Conservation (phyloP, 2,329 filamentous ascomycete genomes). For the Microdochium bolleyi region DNA sequence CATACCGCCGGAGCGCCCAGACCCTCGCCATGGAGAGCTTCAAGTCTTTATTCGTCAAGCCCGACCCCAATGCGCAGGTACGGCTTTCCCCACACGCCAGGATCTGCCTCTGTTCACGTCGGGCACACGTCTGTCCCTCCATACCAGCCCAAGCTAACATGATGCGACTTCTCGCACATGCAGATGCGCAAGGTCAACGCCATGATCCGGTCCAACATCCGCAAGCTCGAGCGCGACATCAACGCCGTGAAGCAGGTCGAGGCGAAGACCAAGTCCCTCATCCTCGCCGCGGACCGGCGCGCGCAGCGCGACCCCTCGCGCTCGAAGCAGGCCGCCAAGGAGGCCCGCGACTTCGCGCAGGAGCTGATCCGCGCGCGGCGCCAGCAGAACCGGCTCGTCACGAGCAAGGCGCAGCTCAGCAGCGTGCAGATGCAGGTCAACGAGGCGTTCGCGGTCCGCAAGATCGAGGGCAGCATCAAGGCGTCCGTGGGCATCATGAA, state of each 20-base stretch:
- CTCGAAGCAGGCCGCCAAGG: conserved; percentile 68
- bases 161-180: conserved; percentile 1
- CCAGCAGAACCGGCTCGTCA: conserved; percentile 65
- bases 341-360: conserved; percentile 80
- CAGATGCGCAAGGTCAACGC: conserved; percentile 94
- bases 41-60: conserved; percentile 80
- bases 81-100: conserved; percentile 1
- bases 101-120: conserved; percentile 4
- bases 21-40: conserved; percentile 69
- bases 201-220: conserved; percentile 81
- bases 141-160: neutral
- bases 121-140: neutral
- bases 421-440: conserved; percentile 97
- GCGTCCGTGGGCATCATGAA: conserved; percentile 92
- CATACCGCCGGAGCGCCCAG: neutral
- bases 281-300: conserved; percentile 74
- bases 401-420: conserved; percentile 83
- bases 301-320: conserved; percentile 73
- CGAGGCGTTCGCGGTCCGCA: conserved; percentile 89
- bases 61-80: conserved; percentile 90
- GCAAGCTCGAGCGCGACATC: conserved; percentile 93
- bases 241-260: conserved; percentile 70
- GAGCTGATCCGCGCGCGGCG: conserved; percentile 81
- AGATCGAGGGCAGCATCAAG: conserved; percentile 88
- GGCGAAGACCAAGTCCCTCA: conserved; percentile 75